phyloP scores from a whole-genome alignment of 1,284 basidiomycete genomes.

The Rhodotorula sp. region DNA sequence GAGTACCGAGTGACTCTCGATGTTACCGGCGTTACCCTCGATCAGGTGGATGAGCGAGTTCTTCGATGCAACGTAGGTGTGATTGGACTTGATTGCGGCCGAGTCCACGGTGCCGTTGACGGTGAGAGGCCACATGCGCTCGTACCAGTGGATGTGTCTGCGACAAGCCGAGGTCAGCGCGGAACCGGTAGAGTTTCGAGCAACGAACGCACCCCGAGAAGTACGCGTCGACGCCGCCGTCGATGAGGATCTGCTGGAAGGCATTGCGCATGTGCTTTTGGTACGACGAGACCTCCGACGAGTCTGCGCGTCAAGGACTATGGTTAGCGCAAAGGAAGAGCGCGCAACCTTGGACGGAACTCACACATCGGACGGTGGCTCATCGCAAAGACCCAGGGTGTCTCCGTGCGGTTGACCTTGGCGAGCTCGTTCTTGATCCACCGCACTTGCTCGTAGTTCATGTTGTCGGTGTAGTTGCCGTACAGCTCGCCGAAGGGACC shows the following conservation, averaged over 20 bases:
- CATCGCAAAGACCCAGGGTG: neutral
- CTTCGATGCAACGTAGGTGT: neutral
- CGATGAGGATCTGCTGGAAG: neutral
- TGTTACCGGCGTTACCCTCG: slow-evolving; percentile 1
- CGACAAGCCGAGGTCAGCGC: neutral
- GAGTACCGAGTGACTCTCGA: neutral
- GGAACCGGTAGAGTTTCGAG: neutral
- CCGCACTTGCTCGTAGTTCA: neutral
- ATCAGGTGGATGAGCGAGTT: neutral
- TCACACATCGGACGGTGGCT: neutral
- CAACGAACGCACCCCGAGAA: neutral
- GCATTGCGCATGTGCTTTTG: neutral
- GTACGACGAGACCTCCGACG: neutral
- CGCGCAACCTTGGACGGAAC: neutral
- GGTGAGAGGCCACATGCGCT: neutral
- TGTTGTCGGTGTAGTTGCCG: slow-evolving; percentile 14
- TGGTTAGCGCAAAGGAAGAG: neutral
- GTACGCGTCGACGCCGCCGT: neutral
- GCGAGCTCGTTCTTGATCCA: no score
- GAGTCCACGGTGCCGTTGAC: neutral
- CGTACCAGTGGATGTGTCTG: neutral
- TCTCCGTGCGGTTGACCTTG: no score
- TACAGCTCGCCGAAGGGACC: slow-evolving; percentile 33
- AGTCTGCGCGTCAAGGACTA: neutral
- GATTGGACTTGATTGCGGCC: neutral